Percentiles rank a stretch among this genome's conserved stretches.
These are phyloP conservation scores for Arthrobotrys sinensis DNA, from an alignment of 2,329 filamentous ascomycete species.

Conservation along the genomic window DNA sequence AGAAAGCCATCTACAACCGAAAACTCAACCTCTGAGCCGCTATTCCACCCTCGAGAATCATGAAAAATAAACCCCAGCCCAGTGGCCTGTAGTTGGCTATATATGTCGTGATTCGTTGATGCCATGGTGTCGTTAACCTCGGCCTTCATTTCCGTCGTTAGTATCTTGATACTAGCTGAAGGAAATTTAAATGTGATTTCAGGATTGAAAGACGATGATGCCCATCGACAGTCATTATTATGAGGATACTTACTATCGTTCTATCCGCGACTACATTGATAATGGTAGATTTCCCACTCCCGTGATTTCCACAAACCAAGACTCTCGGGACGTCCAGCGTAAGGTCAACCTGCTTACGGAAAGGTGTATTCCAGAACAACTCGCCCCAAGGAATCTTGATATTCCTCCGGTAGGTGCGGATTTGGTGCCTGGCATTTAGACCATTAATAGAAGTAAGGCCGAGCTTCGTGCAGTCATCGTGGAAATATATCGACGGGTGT, in stretches of 20 bases:
- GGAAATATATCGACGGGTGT: neutral
- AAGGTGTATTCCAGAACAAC: neutral
- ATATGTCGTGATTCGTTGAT: neutral
- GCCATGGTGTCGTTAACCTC: neutral
- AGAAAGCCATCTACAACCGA: neutral
- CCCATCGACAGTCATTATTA: no score
- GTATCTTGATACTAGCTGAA: no score
- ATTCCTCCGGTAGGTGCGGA: neutral
- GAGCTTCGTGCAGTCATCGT: neutral
- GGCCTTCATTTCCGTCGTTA: neutral
- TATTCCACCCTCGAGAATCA: neutral
- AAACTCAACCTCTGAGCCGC: neutral
- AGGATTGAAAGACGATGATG: no score
- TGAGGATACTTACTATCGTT: neutral
- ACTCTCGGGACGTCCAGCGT: neutral
- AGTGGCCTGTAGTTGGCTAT: neutral
- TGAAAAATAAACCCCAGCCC: neutral
- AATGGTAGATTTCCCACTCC: neutral
- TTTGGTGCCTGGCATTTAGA: neutral
- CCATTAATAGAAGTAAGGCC: neutral
- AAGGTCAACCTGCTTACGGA: neutral
- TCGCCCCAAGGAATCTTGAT: neutral
- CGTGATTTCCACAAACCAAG: neutral
- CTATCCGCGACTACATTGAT: neutral
- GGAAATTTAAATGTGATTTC: no score